Evolutionary conservation across 805 yeast genomes (phyloP).

Genomic region (Metschnikowia baotianmanensis): DNA sequence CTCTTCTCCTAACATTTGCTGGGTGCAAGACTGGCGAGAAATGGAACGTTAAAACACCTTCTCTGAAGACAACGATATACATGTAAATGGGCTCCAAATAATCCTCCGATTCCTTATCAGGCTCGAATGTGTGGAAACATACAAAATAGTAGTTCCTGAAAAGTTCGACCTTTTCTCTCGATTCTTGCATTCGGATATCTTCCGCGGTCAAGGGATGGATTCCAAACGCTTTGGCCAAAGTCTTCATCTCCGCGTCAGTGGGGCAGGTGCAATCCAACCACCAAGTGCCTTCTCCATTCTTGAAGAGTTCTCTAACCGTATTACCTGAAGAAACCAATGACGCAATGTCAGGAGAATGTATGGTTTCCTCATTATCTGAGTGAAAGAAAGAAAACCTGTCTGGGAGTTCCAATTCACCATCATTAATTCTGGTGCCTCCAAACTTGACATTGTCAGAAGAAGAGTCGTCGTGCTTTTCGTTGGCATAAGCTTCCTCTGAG

Average conservation of each 20-base stretch:
- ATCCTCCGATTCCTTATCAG: conserved; percentile 76
- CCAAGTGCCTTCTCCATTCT: conserved; percentile 78
- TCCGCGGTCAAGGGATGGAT: conserved; percentile 98
- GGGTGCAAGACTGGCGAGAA: conserved; percentile 58
- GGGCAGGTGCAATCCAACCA: conserved; percentile 96
- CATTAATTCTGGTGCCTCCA: conserved; percentile 37
- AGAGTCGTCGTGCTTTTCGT: conserved; percentile 22
- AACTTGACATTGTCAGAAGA: conserved; percentile 38
- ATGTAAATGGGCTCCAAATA: conserved; percentile 74
- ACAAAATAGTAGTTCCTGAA: conserved; percentile 90
- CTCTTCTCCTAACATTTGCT: conserved; percentile 76
- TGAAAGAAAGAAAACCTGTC: conserved; percentile 83
- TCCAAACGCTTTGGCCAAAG: conserved; percentile 88
- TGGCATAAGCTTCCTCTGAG: conserved; percentile 23
- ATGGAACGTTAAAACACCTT: conserved; percentile 60
- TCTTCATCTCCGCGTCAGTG: conserved; percentile 91
- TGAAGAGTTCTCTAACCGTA: conserved; percentile 66
- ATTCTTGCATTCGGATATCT: conserved; percentile 94
- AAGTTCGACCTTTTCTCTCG: conserved; percentile 95
- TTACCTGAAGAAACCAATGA: conserved; percentile 66
- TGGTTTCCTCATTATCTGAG: conserved; percentile 78
- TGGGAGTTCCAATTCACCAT: conserved; percentile 43
- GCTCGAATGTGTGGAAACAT: conserved; percentile 94
- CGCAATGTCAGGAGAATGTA: conserved; percentile 85
- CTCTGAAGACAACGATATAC: conserved; percentile 61